These are phyloP conservation scores for Gossypium bickii DNA, from an alignment of 345 rosid genomes.

Conservation along the genomic window DNA sequence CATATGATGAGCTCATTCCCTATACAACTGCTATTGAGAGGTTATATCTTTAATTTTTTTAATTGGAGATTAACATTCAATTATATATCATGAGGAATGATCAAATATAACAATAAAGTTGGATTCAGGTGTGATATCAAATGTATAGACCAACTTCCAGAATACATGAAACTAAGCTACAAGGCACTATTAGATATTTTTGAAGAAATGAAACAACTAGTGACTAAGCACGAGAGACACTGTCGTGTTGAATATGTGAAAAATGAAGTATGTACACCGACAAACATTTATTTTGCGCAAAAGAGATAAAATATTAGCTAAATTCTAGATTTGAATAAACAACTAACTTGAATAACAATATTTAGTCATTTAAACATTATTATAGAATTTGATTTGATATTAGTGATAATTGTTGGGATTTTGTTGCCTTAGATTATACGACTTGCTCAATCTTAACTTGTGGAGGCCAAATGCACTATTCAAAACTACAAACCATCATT, in stretches of 20 bases:
- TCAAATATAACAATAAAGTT: neutral
- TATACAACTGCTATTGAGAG: slow-evolving; percentile 22
- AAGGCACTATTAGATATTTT: slow-evolving; percentile 28
- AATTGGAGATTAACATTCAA: neutral
- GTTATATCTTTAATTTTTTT: no score
- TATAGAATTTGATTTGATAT: neutral
- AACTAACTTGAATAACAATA: no score
- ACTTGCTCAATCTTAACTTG: slow-evolving; percentile 11
- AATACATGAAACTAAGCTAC: slow-evolving; percentile 34
- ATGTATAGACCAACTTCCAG: slow-evolving; percentile 19
- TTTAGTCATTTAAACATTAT: no score
- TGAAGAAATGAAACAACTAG: slow-evolving; percentile 21
- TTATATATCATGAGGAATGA: neutral
- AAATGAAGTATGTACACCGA: slow-evolving; percentile 19
- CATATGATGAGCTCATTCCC: slow-evolving; percentile 15
- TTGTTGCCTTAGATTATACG: slow-evolving; percentile 21
- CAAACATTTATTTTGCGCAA: neutral
- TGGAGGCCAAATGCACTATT: slow-evolving; percentile 31
- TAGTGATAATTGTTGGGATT: neutral
- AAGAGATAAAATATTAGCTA: neutral
- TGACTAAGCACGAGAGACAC: slow-evolving; percentile 15
- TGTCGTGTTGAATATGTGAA: slow-evolving; percentile 23
- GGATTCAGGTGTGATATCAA: slow-evolving; percentile 23
- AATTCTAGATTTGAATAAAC: no score
- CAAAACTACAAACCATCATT: slow-evolving; percentile 20